Evolutionary conservation across 148 eudicot genomes (phyloP).

Genomic region (Heliosperma pusillum): DNA sequence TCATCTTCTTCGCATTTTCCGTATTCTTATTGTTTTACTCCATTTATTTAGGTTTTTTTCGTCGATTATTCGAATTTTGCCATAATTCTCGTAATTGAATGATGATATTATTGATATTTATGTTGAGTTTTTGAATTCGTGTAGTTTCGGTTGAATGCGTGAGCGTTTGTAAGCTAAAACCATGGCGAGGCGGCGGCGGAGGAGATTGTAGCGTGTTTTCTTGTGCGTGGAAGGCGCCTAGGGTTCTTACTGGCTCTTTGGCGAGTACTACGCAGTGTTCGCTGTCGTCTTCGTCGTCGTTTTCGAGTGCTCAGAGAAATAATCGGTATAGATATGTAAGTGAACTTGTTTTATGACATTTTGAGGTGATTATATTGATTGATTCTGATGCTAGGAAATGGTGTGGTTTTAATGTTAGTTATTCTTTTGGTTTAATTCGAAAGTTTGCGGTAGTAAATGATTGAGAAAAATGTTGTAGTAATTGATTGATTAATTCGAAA

Average conservation of each 20-base stretch:
- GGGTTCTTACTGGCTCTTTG: conserved; percentile 77
- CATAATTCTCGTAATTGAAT: background rate
- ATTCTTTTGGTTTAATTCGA: background rate
- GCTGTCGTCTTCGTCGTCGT: conserved; percentile 20
- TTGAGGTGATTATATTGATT: background rate
- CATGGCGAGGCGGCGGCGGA: conserved; percentile 47
- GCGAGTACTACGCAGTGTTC: conserved; percentile 67
- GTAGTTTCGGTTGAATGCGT: conserved; percentile 83
- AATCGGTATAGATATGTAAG: conserved; percentile 45
- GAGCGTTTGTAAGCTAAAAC: conserved; percentile 61
- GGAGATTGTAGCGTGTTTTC: conserved; percentile 71
- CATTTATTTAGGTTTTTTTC: background rate
- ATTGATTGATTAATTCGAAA: background rate
- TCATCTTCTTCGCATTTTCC: background rate
- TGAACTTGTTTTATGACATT: background rate
- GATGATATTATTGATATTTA: background rate
- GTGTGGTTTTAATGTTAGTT: background rate
- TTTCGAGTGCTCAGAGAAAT: conserved; percentile 28
- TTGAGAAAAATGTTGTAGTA: too few relatives aligned
- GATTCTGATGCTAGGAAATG: background rate
- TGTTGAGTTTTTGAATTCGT: background rate
- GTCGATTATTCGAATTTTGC: background rate
- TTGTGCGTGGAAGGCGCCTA: conserved; percentile 91
- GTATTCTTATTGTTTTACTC: background rate
- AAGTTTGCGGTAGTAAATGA: too few relatives aligned